A percentile compares a stretch with the other conserved stretches of the same genome.
These are phyloP conservation scores for Filobasidium uniguttulatum DNA, from an alignment of 1,284 basidiomycete genomes.

Conservation along the genomic window DNA sequence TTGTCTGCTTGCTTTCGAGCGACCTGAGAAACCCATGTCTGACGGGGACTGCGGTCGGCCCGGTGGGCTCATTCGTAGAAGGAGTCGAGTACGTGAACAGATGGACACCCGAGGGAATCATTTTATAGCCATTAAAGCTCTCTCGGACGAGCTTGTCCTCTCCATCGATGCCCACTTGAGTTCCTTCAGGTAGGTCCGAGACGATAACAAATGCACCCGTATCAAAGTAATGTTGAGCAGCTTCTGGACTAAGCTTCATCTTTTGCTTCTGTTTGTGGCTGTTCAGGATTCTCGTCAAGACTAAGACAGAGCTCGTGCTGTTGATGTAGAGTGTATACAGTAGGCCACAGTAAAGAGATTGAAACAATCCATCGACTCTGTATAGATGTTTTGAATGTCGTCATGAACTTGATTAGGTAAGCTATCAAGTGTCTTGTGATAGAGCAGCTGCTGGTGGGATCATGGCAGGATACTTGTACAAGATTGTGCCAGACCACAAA, in stretches of 20 bases:
- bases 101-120: slow-evolving; percentile 35
- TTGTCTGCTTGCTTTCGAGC: slow-evolving; percentile 20
- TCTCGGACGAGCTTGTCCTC: slow-evolving; percentile 19
- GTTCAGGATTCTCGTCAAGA: neutral
- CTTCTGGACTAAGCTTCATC: slow-evolving; percentile 24
- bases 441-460: no score
- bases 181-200: slow-evolving; percentile 27
- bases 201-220: slow-evolving; percentile 34
- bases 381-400: no score
- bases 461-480: no score
- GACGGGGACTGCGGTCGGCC: slow-evolving; percentile 21
- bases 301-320: no score
- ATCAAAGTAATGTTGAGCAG: slow-evolving; percentile 31
- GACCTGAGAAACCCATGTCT: slow-evolving; percentile 21
- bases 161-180: slow-evolving; percentile 34
- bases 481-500: no score
- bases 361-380: no score
- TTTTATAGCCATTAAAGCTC: slow-evolving; percentile 26
- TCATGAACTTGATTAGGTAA: no score
- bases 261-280: neutral
- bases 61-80: slow-evolving; percentile 2
- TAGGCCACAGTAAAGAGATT: no score
- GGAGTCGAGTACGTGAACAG: slow-evolving; percentile 25
- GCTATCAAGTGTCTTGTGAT: no score
- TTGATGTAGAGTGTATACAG: no score